A percentile compares a stretch with the other conserved stretches of the same genome.
These are phyloP conservation scores for Globisporangium abappressorium DNA, from an alignment of 352 stramenopile species.

Conservation along the genomic window DNA sequence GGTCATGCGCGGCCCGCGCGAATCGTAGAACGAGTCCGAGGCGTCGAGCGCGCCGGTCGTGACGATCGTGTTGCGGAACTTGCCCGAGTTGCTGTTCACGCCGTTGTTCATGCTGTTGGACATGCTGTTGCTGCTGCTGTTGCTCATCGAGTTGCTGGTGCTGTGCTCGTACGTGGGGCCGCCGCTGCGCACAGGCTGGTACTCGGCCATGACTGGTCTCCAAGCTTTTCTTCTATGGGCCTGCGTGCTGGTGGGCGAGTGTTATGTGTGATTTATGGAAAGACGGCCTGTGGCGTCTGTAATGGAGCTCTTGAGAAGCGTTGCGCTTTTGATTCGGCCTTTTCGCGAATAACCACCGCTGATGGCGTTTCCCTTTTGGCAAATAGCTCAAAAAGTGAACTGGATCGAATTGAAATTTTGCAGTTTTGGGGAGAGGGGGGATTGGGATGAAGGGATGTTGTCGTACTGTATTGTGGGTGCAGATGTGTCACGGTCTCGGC, in stretches of 20 bases:
- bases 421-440: neutral
- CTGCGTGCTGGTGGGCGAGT: neutral
- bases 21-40: constrained; percentile 5
- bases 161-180: constrained; percentile 2
- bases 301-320: neutral
- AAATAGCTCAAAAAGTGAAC: neutral
- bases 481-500: neutral
- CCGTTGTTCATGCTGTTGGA: neutral
- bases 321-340: neutral
- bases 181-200: neutral
- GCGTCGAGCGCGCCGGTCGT: neutral
- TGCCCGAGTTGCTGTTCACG: neutral
- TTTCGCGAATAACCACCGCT: constrained; percentile 5
- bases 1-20: neutral
- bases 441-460: neutral
- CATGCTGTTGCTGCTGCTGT: constrained; percentile 1
- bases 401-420: constrained; percentile 4
- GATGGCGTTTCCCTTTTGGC: neutral
- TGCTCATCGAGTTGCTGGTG: neutral
- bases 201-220: neutral
- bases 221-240: neutral
- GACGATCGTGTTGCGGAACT: constrained; percentile 9
- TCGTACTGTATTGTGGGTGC: neutral
- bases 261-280: neutral
- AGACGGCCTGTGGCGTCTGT: neutral